Evolutionary conservation across 495 filamentous ascomycete genomes (phyloP).

Genomic region (Aspergillus wentii): DNA sequence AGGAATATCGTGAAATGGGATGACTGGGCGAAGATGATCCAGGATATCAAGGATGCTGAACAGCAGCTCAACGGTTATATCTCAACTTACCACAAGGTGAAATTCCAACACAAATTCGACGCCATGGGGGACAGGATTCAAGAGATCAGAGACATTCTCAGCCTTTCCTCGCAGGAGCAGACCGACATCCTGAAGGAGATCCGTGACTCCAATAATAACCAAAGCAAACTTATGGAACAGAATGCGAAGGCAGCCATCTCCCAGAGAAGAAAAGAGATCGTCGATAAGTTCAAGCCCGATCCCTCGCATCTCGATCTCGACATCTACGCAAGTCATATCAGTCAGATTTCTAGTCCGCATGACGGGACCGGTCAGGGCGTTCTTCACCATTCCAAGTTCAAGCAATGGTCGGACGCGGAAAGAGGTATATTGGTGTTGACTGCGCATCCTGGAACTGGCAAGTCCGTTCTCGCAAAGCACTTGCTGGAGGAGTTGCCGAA

Average conservation of each 20-base stretch:
- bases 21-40: slow-evolving; percentile 15
- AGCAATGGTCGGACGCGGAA: not conserved
- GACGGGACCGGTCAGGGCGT: not conserved
- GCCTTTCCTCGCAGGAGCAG: not conserved
- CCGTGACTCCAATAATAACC: not conserved
- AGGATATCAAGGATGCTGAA: slow-evolving; percentile 20
- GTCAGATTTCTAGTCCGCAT: slow-evolving; percentile 2
- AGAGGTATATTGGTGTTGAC: slow-evolving; percentile 5
- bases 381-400: slow-evolving; percentile 1
- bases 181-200: not conserved
- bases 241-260: not conserved
- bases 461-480: slow-evolving; percentile 24
- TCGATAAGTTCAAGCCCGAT: slow-evolving; percentile 3
- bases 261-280: not conserved
- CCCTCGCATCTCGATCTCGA: not conserved
- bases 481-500: slow-evolving; percentile 12
- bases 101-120: not conserved
- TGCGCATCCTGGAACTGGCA: slow-evolving; percentile 27
- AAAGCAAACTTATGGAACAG: not conserved
- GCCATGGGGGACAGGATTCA: not conserved
- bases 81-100: not conserved
- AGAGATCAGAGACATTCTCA: not conserved
- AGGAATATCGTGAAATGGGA: slow-evolving; percentile 1
- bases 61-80: not conserved
- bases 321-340: slow-evolving; percentile 1